Conservation (phyloP, 306 rosid species). For the Gastrolobium bilobum region DNA sequence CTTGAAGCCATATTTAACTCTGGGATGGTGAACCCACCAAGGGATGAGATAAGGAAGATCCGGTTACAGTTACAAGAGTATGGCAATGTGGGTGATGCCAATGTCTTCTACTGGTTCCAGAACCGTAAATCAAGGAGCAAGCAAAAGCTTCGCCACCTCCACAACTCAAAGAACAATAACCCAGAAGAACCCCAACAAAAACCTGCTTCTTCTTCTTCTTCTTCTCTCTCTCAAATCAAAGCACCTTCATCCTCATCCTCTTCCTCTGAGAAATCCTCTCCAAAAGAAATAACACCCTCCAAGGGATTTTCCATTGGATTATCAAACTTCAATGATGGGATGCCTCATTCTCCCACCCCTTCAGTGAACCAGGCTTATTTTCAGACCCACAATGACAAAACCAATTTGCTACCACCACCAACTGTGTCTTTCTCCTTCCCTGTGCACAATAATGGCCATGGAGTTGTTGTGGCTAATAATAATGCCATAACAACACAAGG, state of each 20-base stretch:
- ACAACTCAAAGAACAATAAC: slow-evolving; percentile 58
- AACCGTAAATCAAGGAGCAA: slow-evolving; percentile 92
- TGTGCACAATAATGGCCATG: not conserved
- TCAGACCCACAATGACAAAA: slow-evolving; percentile 44
- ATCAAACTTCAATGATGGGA: slow-evolving; percentile 46
- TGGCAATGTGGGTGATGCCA: slow-evolving; percentile 96
- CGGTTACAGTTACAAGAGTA: slow-evolving; percentile 80
- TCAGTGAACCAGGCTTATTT: slow-evolving; percentile 63
- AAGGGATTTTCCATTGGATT: slow-evolving; percentile 52
- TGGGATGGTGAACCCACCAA: slow-evolving; percentile 92
- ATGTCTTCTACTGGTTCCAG: slow-evolving; percentile 98
- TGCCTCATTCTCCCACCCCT: slow-evolving; percentile 58
- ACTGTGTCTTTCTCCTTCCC: slow-evolving; percentile 62
- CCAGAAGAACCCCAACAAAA: slow-evolving; percentile 29
- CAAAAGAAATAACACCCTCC: slow-evolving; percentile 44
- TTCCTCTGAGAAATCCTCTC: slow-evolving; percentile 69
- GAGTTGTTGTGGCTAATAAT: not conserved
- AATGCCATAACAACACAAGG: slow-evolving; percentile 50
- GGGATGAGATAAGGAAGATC: slow-evolving; percentile 86
- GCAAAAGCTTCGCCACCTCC: slow-evolving; percentile 81
- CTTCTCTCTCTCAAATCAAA: slow-evolving; percentile 12
- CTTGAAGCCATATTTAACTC: slow-evolving; percentile 90
- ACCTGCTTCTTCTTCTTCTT: not conserved
- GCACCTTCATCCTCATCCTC: slow-evolving; percentile 55
- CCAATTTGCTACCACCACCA: slow-evolving; percentile 27